phyloP scores from a whole-genome alignment of 768 basidiomycete genomes.

The Pleurotus tuoliensis region DNA sequence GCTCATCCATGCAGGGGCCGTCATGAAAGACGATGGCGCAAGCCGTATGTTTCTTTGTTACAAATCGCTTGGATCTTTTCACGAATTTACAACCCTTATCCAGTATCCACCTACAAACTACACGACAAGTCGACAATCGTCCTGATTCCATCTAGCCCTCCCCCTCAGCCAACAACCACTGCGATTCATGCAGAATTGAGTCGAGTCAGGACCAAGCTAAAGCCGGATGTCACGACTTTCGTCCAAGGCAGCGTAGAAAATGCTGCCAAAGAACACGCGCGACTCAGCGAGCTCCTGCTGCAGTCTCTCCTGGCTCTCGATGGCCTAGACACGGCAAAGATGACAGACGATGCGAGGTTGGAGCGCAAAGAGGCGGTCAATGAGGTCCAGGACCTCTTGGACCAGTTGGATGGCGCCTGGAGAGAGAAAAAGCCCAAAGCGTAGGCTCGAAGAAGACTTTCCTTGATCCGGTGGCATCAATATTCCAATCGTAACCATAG shows the following conservation, averaged over 20 bases:
- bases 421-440: constrained; percentile 13
- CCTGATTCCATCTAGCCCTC: constrained; percentile 51
- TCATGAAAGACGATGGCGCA: constrained; percentile 80
- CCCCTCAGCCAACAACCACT: constrained; percentile 39
- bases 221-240: constrained; percentile 56
- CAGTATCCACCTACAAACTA: constrained; percentile 76
- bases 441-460: neutral
- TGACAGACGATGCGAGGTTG: constrained; percentile 59
- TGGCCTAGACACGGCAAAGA: constrained; percentile 60
- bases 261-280: constrained; percentile 36
- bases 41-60: constrained; percentile 40
- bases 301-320: constrained; percentile 88
- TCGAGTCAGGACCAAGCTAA: constrained; percentile 46
- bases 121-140: constrained; percentile 65
- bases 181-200: constrained; percentile 52
- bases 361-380: constrained; percentile 85
- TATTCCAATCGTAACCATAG: too few relatives aligned
- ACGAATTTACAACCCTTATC: neutral
- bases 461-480: neutral
- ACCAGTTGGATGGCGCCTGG: constrained; percentile 76
- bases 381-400: constrained; percentile 79
- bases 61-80: neutral
- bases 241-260: constrained; percentile 26
- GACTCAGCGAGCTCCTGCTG: constrained; percentile 78
- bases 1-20: constrained; percentile 84